Evolutionary conservation across 2,329 filamentous ascomycete genomes (phyloP).

Genomic region (Monosporascus ibericus): DNA sequence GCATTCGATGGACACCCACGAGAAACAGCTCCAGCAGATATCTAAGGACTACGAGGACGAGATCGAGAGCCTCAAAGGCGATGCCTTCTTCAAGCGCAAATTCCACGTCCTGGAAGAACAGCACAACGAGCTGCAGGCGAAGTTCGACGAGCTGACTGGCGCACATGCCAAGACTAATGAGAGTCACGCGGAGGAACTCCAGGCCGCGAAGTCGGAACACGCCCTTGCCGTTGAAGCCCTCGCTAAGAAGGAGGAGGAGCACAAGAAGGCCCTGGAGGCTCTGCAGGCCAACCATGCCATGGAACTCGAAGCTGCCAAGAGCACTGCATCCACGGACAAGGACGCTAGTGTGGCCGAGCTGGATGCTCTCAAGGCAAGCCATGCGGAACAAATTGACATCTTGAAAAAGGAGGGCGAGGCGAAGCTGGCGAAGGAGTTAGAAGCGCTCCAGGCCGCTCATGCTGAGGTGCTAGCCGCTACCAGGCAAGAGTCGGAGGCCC

Average conservation of each 20-base stretch:
- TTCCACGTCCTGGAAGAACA: slow-evolving; percentile 54
- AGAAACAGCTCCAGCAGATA: slow-evolving; percentile 51
- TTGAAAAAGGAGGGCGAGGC: slow-evolving; percentile 37
- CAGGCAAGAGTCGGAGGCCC: slow-evolving; percentile 32
- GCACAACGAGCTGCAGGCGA: slow-evolving; percentile 34
- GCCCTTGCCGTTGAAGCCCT: slow-evolving; percentile 38
- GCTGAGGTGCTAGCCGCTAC: slow-evolving; percentile 35
- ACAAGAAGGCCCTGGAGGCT: slow-evolving; percentile 48
- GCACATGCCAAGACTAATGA: slow-evolving; percentile 29
- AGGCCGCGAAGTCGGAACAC: slow-evolving; percentile 14
- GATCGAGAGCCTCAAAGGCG: slow-evolving; percentile 56
- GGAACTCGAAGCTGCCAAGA: slow-evolving; percentile 52
- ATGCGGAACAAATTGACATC: slow-evolving; percentile 43
- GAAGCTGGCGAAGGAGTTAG: slow-evolving; percentile 33
- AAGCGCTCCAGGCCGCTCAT: slow-evolving; percentile 34
- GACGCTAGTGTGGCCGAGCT: slow-evolving; percentile 44
- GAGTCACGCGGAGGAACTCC: slow-evolving; percentile 25
- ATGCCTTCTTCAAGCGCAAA: slow-evolving; percentile 59
- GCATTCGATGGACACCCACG: slow-evolving; percentile 40
- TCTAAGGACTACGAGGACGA: slow-evolving; percentile 59
- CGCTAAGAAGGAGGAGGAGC: slow-evolving; percentile 44
- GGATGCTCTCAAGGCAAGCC: slow-evolving; percentile 47
- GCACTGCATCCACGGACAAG: slow-evolving; percentile 41
- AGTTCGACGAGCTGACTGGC: slow-evolving; percentile 22
- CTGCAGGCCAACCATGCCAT: slow-evolving; percentile 52